These are phyloP conservation scores for Hygrophorus pudorinus DNA, from an alignment of 768 basidiomycete species.

Conservation along the genomic window DNA sequence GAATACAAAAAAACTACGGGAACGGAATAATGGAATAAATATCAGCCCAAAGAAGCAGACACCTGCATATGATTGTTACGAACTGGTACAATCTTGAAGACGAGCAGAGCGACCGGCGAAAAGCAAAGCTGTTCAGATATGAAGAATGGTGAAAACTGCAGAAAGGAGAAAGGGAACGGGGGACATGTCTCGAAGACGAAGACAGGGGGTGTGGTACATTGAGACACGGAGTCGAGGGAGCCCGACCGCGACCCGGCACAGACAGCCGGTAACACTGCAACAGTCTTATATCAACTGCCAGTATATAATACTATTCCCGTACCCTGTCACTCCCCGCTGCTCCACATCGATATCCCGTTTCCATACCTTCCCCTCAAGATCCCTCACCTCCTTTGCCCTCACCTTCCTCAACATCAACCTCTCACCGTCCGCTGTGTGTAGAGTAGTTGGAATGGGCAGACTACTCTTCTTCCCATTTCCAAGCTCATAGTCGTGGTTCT, in stretches of 20 bases:
- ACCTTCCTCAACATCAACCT: conserved; percentile 49
- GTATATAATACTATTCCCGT: conserved; percentile 55
- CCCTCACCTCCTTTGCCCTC: conserved; percentile 43
- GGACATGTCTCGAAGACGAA: conserved; percentile 3
- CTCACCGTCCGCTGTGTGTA: conserved; percentile 42
- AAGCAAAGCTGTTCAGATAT: background rate
- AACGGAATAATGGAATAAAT: background rate
- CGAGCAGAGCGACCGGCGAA: background rate
- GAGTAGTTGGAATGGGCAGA: conserved; percentile 38
- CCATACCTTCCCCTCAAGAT: conserved; percentile 52
- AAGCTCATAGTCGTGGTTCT: conserved; percentile 63
- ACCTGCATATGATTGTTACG: too few relatives aligned
- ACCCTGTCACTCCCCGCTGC: conserved; percentile 55
- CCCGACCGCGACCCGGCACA: too few relatives aligned
- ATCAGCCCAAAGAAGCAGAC: too few relatives aligned
- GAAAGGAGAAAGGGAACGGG: conserved; percentile 8
- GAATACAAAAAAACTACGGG: background rate
- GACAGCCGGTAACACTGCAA: background rate
- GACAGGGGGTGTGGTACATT: background rate
- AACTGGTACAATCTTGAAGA: background rate
- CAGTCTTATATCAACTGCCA: conserved; percentile 29
- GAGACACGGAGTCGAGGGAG: too few relatives aligned
- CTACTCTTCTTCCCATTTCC: conserved; percentile 66
- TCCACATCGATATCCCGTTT: conserved; percentile 51
- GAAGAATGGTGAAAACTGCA: conserved; percentile 7